phyloP scores from a whole-genome alignment of 2,329 filamentous ascomycete genomes.

The Aspergillus novofumigatus region DNA sequence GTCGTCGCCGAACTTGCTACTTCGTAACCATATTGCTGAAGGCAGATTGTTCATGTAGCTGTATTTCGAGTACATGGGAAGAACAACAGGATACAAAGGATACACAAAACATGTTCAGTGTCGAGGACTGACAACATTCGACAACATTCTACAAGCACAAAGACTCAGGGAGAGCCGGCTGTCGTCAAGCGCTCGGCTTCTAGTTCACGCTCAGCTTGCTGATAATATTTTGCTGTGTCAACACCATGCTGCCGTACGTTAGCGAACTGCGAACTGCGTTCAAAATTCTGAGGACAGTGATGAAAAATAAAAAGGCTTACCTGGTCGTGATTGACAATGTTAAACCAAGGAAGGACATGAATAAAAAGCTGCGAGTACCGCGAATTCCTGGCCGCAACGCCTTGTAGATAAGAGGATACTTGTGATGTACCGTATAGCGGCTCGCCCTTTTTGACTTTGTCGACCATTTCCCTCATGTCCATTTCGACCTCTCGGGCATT shows the following conservation, averaged over 20 bases:
- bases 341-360: constrained; percentile 90
- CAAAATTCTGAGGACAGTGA: background rate
- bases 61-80: constrained; percentile 3
- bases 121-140: constrained; percentile 10
- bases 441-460: constrained; percentile 88
- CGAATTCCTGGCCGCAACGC: constrained; percentile 86
- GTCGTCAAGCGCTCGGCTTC: constrained; percentile 64
- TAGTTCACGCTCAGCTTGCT: constrained; percentile 87
- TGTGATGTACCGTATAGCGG: constrained; percentile 78
- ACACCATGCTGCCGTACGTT: constrained; percentile 68
- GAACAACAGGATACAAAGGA: constrained; percentile 22
- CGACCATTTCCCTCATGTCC: constrained; percentile 98
- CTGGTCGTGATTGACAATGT: constrained; percentile 91
- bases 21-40: background rate
- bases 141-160: constrained; percentile 4
- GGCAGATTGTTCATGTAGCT: background rate
- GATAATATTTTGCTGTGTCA: constrained; percentile 97
- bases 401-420: constrained; percentile 85
- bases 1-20: background rate
- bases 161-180: constrained; percentile 20
- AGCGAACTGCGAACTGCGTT: constrained; percentile 12
- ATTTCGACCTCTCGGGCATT: constrained; percentile 88
- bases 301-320: constrained; percentile 34
- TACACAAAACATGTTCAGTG: constrained; percentile 5
- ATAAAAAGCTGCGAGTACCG: constrained; percentile 82